These are phyloP conservation scores for Colletotrichum sp. DNA, from an alignment of 2,329 filamentous ascomycete species.

Conservation along the genomic window DNA sequence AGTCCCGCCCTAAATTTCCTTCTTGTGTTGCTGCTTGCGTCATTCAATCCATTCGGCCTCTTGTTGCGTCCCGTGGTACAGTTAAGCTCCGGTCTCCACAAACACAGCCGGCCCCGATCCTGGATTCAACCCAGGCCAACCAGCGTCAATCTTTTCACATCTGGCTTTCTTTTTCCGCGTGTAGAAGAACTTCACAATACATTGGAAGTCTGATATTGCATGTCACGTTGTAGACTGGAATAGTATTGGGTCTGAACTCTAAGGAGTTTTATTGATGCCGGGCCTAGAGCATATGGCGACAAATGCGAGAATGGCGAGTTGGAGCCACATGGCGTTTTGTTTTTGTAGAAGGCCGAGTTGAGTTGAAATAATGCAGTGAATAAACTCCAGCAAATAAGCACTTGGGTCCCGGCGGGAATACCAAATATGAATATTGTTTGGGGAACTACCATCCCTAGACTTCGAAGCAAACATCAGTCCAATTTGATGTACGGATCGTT, in stretches of 20 bases:
- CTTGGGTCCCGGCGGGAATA: not conserved
- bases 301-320: not conserved
- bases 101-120: not conserved
- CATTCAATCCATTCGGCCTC: not conserved
- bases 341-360: not conserved
- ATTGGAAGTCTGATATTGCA: not conserved
- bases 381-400: fast-evolving
- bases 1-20: not conserved
- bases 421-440: not conserved
- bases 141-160: not conserved
- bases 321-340: not conserved
- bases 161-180: not conserved
- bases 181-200: not conserved
- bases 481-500: not conserved
- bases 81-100: not conserved
- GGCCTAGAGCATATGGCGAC: not conserved
- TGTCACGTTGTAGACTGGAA: fast-evolving
- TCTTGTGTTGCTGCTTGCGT: not conserved
- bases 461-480: not conserved
- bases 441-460: not conserved
- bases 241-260: not conserved
- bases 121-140: not conserved
- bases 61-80: not conserved
- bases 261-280: not conserved
- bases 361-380: fast-evolving